phyloP scores from a whole-genome alignment of 2,329 filamentous ascomycete genomes.

The Cercospora janseana region DNA sequence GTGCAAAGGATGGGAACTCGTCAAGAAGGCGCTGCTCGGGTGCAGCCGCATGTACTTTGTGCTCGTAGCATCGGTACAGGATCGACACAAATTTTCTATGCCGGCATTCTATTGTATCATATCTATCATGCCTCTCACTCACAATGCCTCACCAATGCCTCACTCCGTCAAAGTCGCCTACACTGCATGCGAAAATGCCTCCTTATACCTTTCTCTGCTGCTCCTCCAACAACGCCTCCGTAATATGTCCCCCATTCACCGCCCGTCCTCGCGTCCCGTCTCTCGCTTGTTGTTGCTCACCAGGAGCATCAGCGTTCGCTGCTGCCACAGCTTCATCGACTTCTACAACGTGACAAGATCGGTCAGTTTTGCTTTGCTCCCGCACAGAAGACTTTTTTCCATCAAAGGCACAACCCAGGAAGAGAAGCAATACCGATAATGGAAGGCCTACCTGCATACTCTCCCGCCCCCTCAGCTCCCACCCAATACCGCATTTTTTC shows the following conservation, averaged over 20 bases:
- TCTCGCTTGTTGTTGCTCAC: conserved; percentile 24
- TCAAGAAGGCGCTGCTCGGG: background rate
- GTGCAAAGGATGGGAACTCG: background rate
- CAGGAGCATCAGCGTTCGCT: no score
- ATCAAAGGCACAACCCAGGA: background rate
- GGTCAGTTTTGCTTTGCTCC: conserved; percentile 9
- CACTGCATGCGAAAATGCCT: no score
- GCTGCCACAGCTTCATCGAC: conserved; percentile 46
- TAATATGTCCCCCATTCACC: conserved; percentile 41
- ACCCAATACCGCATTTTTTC: conserved; percentile 68
- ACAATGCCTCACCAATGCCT: background rate
- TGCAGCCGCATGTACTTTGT: background rate
- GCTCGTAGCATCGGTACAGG: background rate
- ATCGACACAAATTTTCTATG: background rate
- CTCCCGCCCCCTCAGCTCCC: conserved; percentile 48
- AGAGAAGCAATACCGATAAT: conserved; percentile 32
- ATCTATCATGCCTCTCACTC: background rate
- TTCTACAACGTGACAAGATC: conserved; percentile 34
- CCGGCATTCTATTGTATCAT: background rate
- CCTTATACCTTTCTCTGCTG: conserved; percentile 6
- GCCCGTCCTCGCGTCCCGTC: conserved; percentile 50
- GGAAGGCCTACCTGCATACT: conserved; percentile 44
- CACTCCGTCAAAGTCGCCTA: background rate
- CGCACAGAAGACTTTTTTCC: conserved; percentile 1
- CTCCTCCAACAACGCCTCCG: conserved; percentile 34